Evolutionary conservation across 352 stramenopile species (phyloP).

Genomic region (Phytophthora cactorum): DNA sequence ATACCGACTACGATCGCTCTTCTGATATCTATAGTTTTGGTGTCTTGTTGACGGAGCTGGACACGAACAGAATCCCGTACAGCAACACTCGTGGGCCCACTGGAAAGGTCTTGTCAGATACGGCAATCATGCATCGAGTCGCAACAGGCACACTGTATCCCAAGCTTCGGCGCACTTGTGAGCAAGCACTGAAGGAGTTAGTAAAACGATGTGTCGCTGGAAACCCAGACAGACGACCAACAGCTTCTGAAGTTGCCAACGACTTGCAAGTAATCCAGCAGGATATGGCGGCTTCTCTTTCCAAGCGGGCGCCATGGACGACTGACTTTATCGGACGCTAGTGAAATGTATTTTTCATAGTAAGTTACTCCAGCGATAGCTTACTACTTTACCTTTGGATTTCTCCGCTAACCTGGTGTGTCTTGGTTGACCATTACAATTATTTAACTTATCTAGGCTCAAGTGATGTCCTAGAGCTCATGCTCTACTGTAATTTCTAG

Average conservation of each 20-base stretch:
- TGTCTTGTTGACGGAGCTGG: conserved; percentile 50
- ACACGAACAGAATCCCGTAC: conserved; percentile 58
- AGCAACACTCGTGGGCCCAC: conserved; percentile 25
- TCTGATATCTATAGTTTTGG: conserved; percentile 65
- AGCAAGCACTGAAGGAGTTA: conserved; percentile 30
- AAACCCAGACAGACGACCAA: conserved; percentile 28
- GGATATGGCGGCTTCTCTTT: conserved; percentile 5
- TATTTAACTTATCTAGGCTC: too few relatives aligned
- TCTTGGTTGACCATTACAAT: too few relatives aligned
- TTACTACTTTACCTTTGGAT: too few relatives aligned
- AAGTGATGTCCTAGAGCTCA: too few relatives aligned
- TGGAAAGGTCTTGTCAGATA: conserved; percentile 35
- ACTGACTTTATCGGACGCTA: neutral
- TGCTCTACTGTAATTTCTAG: too few relatives aligned
- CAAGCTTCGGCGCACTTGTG: conserved; percentile 35
- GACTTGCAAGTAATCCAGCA: conserved; percentile 42
- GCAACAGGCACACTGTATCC: conserved; percentile 38
- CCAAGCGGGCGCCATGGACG: neutral
- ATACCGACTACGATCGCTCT: conserved; percentile 29
- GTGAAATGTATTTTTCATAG: neutral
- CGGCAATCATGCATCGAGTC: conserved; percentile 45
- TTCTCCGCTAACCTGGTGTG: too few relatives aligned
- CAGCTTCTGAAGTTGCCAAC: conserved; percentile 33
- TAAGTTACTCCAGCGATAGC: too few relatives aligned
- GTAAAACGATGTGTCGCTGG: conserved; percentile 41